Conservation (phyloP, 2,329 filamentous ascomycete genomes). For the Talaromyces funiculosus region DNA sequence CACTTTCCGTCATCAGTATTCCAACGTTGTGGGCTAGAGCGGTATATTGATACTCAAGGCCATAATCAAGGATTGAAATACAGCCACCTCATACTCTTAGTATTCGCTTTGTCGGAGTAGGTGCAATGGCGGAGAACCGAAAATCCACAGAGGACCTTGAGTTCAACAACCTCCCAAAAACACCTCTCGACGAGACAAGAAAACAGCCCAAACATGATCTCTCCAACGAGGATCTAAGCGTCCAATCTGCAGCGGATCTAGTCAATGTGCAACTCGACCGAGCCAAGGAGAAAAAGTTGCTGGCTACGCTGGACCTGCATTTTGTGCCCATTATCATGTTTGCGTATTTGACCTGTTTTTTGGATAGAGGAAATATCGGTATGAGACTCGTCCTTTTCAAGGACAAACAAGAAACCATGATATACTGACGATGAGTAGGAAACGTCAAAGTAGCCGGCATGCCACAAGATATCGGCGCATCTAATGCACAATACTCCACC, state of each 20-base stretch:
- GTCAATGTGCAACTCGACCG: constrained; percentile 34
- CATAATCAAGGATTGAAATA: background rate
- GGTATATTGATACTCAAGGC: background rate
- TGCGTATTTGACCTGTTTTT: constrained; percentile 51
- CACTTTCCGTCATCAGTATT: background rate
- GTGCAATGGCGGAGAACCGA: background rate
- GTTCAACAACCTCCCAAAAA: background rate
- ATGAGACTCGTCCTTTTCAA: background rate
- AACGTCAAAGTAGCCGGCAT: constrained; percentile 47
- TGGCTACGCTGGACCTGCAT: constrained; percentile 45
- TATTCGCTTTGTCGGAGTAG: too few relatives aligned
- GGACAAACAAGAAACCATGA: too few relatives aligned
- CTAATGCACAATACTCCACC: constrained; percentile 40
- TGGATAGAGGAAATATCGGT: constrained; percentile 53
- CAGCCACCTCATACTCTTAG: too few relatives aligned
- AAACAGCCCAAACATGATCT: background rate
- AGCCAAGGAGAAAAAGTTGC: constrained; percentile 41
- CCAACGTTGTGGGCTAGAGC: background rate
- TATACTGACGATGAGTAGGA: constrained; percentile 22
- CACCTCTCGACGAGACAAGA: background rate
- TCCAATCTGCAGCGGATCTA: constrained; percentile 19
- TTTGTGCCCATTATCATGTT: constrained; percentile 52
- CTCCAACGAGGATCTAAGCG: constrained; percentile 2
- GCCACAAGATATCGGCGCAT: constrained; percentile 41
- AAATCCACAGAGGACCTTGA: background rate